phyloP scores from a whole-genome alignment of 441 rosid genomes.

The Raphanus hybrid region DNA sequence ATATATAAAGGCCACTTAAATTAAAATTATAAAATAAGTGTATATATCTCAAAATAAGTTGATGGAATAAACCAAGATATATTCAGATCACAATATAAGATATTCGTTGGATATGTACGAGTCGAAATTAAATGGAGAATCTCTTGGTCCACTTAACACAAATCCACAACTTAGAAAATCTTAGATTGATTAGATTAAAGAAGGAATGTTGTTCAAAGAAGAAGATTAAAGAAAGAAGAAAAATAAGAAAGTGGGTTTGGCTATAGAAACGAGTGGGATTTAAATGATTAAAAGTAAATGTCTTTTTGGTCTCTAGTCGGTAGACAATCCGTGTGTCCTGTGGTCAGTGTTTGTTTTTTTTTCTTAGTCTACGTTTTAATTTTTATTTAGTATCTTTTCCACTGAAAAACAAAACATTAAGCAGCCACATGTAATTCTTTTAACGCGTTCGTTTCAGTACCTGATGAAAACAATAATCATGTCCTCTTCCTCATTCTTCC shows the following conservation, averaged over 20 bases:
- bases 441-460: conserved; percentile 40
- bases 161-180: conserved; percentile 37
- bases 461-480: conserved; percentile 36
- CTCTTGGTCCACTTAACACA: conserved; percentile 39
- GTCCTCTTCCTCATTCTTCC: background rate
- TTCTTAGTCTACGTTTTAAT: conserved; percentile 36
- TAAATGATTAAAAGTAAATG: conserved; percentile 69
- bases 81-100: conserved; percentile 15
- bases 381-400: conserved; percentile 11
- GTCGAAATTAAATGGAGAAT: conserved; percentile 17
- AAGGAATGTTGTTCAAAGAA: conserved; percentile 6
- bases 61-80: background rate
- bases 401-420: conserved; percentile 33
- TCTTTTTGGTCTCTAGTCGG: conserved; percentile 88
- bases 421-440: conserved; percentile 45
- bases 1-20: background rate
- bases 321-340: conserved; percentile 89
- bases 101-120: background rate
- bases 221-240: conserved; percentile 7
- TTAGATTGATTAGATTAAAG: conserved; percentile 22
- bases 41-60: background rate
- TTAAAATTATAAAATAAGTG: background rate
- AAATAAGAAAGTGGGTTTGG: conserved; percentile 42
- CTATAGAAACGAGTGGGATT: conserved; percentile 44
- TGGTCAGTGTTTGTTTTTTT: conserved; percentile 64